A percentile compares a stretch with the other conserved stretches of the same genome.
phyloP scores from a whole-genome alignment of 345 rosid species.

The Bruguiera sexangula region DNA sequence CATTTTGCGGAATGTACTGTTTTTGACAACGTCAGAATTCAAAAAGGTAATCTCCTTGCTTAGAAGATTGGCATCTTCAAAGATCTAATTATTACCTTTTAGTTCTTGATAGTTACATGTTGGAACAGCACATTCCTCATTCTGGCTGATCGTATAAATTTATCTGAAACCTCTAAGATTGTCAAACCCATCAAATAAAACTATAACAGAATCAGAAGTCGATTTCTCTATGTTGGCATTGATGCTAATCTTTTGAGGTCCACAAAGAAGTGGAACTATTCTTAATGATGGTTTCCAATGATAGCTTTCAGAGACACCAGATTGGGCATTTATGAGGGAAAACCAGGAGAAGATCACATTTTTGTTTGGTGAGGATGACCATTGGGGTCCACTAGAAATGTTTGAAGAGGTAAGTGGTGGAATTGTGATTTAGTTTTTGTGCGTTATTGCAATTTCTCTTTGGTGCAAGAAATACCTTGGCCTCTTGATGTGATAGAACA shows the following conservation, averaged over 20 bases:
- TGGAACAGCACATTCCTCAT: too few relatives aligned
- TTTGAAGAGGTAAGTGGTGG: slow-evolving; percentile 61
- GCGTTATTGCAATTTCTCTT: background rate
- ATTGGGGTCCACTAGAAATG: slow-evolving; percentile 81
- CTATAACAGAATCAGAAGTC: background rate
- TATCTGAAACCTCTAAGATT: background rate
- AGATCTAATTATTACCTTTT: too few relatives aligned
- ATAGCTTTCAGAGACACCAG: slow-evolving; percentile 67
- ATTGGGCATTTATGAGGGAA: slow-evolving; percentile 70
- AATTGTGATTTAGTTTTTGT: background rate
- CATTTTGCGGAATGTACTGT: slow-evolving; percentile 61
- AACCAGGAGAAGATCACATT: slow-evolving; percentile 54
- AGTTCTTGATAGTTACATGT: too few relatives aligned
- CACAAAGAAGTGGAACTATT: background rate
- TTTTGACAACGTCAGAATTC: slow-evolving; percentile 73
- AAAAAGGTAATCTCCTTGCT: slow-evolving; percentile 42
- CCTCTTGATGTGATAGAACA: background rate
- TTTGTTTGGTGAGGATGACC: slow-evolving; percentile 73
- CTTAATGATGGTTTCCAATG: slow-evolving; percentile 14
- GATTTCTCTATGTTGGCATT: slow-evolving; percentile 6
- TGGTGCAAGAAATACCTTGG: background rate
- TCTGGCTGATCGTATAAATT: background rate
- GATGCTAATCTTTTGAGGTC: background rate
- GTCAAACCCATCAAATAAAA: background rate
- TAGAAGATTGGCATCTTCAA: background rate